Evolutionary conservation across 305 asterid genomes (phyloP).

Genomic region (Caryopteris hybrid): DNA sequence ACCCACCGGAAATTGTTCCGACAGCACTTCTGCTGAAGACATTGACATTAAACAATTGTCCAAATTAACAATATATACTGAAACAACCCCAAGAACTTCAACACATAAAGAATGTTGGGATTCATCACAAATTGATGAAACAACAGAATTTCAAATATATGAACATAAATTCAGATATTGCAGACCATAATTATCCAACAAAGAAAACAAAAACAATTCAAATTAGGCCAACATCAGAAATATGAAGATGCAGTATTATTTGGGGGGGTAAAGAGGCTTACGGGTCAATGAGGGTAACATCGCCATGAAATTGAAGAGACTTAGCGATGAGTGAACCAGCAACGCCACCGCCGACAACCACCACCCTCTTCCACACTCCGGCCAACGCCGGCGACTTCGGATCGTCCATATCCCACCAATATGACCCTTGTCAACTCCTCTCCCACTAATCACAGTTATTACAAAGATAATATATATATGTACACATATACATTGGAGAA

Average conservation of each 20-base stretch:
- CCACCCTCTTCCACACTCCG: constrained; percentile 72
- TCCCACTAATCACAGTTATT: background rate
- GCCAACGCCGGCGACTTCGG: constrained; percentile 35
- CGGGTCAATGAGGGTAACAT: constrained; percentile 80
- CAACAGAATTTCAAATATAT: background rate
- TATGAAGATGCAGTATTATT: background rate
- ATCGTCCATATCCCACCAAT: constrained; percentile 27
- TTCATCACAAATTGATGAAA: background rate
- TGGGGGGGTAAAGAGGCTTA: constrained; percentile 16
- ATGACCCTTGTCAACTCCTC: background rate
- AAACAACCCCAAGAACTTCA: too few species aligned
- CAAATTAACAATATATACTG: background rate
- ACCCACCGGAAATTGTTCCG: background rate
- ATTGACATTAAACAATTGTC: background rate
- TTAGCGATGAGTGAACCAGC: constrained; percentile 76
- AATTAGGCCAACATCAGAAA: background rate
- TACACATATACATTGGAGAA: background rate
- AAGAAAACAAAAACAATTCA: background rate
- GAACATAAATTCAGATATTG: background rate
- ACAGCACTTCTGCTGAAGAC: background rate
- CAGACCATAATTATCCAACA: too few species aligned
- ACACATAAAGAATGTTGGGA: too few species aligned
- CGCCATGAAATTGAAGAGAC: constrained; percentile 71
- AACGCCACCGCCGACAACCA: constrained; percentile 80
- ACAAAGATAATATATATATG: too few species aligned